phyloP scores from a whole-genome alignment of 2,329 filamentous ascomycete genomes.

The Aspergillus sp. region DNA sequence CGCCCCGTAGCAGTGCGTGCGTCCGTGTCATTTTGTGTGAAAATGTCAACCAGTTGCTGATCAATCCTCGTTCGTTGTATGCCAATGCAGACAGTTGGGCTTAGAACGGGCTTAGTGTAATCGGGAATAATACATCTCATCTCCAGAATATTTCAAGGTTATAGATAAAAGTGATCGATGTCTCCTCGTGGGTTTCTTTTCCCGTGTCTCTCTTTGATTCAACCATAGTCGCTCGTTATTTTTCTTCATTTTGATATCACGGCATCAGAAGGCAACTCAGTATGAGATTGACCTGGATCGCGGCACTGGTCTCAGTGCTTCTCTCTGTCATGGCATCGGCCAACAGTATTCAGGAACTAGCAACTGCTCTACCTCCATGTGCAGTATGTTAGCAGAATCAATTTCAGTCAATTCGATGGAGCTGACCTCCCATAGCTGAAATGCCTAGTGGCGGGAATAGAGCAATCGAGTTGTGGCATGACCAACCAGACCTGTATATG shows the following conservation, averaged over 20 bases:
- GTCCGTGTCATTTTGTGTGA: too few relatives aligned
- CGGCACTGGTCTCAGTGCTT: conserved; percentile 3
- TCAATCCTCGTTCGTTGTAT: neutral
- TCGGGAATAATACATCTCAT: neutral
- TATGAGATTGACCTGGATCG: conserved; percentile 6
- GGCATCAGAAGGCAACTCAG: neutral
- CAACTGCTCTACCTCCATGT: conserved; percentile 13
- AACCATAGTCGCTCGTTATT: neutral
- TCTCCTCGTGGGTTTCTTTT: neutral
- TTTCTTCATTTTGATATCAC: neutral
- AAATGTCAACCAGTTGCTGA: neutral
- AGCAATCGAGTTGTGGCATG: conserved; percentile 29
- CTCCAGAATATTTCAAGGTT: neutral
- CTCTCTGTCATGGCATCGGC: conserved; percentile 5
- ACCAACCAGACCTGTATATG: conserved; percentile 38
- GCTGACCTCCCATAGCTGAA: conserved; percentile 12
- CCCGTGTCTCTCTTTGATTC: neutral
- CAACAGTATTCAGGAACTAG: conserved; percentile 10
- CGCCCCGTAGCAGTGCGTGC: neutral
- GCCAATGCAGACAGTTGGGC: neutral
- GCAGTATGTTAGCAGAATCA: conserved; percentile 13
- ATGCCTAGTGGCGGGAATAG: conserved; percentile 18
- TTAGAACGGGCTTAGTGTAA: neutral
- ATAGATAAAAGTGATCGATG: neutral
- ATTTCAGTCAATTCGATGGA: neutral